These are phyloP conservation scores for Colletotrichum sp. DNA, from an alignment of 2,329 filamentous ascomycete genomes.

Conservation along the genomic window DNA sequence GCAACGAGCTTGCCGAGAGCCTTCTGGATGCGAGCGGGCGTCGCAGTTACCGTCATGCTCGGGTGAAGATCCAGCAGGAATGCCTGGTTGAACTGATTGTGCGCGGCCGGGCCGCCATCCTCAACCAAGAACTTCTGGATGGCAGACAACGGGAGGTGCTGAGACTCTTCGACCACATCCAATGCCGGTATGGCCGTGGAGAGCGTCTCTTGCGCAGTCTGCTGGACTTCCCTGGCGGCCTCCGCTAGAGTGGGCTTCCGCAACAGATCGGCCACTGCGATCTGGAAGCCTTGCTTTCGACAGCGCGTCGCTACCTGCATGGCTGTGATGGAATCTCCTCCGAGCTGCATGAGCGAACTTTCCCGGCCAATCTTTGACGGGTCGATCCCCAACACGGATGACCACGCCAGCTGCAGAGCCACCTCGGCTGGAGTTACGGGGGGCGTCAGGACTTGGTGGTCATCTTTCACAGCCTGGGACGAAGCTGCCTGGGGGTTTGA, in stretches of 20 bases:
- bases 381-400: not conserved
- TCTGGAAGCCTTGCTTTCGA: not conserved
- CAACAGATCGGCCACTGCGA: not conserved
- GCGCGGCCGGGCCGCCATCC: not conserved
- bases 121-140: not conserved
- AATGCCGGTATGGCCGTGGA: fast-evolving
- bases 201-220: not conserved
- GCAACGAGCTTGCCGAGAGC: not conserved
- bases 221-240: not conserved
- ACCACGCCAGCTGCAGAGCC: not conserved
- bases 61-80: not conserved
- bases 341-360: not conserved
- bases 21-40: not conserved
- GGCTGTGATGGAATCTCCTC: not conserved
- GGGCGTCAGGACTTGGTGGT: not conserved
- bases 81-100: not conserved
- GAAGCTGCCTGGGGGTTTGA: not conserved
- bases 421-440: not conserved
- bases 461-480: not conserved
- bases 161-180: not conserved
- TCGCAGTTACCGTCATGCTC: not conserved
- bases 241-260: not conserved
- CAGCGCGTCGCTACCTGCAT: not conserved
- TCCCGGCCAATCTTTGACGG: not conserved
- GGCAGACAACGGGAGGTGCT: not conserved